A percentile compares a stretch with the other conserved stretches of the same genome.
Conservation (phyloP, 768 basidiomycete genomes). For the Hypsizygus marmoreus region DNA sequence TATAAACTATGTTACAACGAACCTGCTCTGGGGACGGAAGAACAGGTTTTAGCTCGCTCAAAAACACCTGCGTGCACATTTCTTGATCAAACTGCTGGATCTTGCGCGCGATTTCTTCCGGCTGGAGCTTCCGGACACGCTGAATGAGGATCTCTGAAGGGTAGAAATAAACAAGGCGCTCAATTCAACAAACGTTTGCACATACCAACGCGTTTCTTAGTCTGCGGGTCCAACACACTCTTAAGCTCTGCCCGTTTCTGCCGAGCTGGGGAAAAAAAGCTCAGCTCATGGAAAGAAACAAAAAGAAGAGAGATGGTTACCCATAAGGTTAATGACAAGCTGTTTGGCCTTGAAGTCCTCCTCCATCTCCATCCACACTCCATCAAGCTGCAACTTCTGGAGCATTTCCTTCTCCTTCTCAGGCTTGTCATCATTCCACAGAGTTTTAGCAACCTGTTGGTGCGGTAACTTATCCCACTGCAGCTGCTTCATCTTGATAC, state of each 20-base stretch:
- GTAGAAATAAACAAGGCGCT: neutral
- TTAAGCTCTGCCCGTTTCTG: slow-evolving; percentile 88
- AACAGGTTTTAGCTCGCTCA: slow-evolving; percentile 85
- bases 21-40: slow-evolving; percentile 92
- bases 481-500: slow-evolving; percentile 94
- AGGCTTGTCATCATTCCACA: slow-evolving; percentile 77
- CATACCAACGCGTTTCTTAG: slow-evolving; percentile 92
- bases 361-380: slow-evolving; percentile 96
- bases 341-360: slow-evolving; percentile 98
- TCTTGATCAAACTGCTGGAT: slow-evolving; percentile 88
- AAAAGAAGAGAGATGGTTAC: slow-evolving; percentile 44
- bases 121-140: slow-evolving; percentile 77
- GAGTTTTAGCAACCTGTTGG: slow-evolving; percentile 78
- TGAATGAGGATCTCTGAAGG: slow-evolving; percentile 87
- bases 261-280: slow-evolving; percentile 50
- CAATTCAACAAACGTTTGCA: slow-evolving; percentile 14
- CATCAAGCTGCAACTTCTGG: slow-evolving; percentile 77
- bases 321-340: slow-evolving; percentile 86
- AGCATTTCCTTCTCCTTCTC: slow-evolving; percentile 80
- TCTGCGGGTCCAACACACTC: slow-evolving; percentile 88
- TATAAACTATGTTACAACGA: slow-evolving; percentile 14
- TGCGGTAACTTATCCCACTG: slow-evolving; percentile 99
- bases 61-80: slow-evolving; percentile 85
- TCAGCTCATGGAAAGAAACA: slow-evolving; percentile 9
- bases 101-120: slow-evolving; percentile 81